Conservation (phyloP, 2,329 filamentous ascomycete species). For the Ophiognomonia clavigignenti-juglandacearum region DNA sequence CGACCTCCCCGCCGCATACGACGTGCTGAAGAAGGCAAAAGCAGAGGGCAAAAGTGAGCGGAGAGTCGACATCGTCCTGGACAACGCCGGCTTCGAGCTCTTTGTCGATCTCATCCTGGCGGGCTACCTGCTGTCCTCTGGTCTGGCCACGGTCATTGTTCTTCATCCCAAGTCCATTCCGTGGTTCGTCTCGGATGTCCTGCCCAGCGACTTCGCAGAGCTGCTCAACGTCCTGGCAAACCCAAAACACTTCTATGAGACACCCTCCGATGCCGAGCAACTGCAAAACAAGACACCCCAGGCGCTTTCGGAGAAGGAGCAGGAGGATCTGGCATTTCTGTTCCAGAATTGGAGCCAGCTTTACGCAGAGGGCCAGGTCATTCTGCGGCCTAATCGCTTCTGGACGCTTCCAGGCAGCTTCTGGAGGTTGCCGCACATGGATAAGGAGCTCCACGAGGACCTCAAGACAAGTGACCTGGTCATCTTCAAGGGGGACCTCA, state of each 20-base stretch:
- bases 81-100: conserved; percentile 96
- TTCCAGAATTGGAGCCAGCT: conserved; percentile 77
- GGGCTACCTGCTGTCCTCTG: conserved; percentile 79
- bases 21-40: conserved; percentile 22
- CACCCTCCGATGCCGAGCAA: conserved; percentile 62
- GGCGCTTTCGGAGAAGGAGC: conserved; percentile 63
- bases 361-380: conserved; percentile 78
- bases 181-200: conserved; percentile 96
- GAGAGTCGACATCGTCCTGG: conserved; percentile 88
- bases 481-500: conserved; percentile 95
- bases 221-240: conserved; percentile 75
- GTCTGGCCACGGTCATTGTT: conserved; percentile 80
- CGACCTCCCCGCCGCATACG: conserved; percentile 52
- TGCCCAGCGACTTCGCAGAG: conserved; percentile 79
- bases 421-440: conserved; percentile 74
- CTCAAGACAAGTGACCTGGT: conserved; percentile 80
- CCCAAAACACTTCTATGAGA: conserved; percentile 74
- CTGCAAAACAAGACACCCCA: conserved; percentile 51
- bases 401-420: conserved; percentile 88
- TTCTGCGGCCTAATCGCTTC: conserved; percentile 79
- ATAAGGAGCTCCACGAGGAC: conserved; percentile 66
- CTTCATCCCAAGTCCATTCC: conserved; percentile 93
- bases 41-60: conserved; percentile 47
- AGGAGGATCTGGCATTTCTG: conserved; percentile 64
- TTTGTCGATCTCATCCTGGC: conserved; percentile 92